A percentile compares a stretch with the other conserved stretches of the same genome.
Evolutionary conservation across 345 rosid species (phyloP).

Genomic region (Camelina laxa): DNA sequence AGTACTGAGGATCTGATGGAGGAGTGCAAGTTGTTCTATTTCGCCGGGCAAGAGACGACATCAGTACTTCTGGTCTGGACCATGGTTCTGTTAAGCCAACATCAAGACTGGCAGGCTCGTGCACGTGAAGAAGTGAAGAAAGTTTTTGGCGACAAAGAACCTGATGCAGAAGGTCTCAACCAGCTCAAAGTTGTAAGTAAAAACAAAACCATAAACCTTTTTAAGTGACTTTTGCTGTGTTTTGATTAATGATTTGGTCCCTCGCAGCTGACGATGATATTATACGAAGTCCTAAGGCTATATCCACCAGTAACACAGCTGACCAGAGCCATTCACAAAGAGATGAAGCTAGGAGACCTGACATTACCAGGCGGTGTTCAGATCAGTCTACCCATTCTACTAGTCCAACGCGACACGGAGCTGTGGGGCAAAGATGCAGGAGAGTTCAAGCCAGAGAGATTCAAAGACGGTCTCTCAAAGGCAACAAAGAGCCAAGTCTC

Average conservation of each 20-base stretch:
- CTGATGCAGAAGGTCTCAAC: constrained; percentile 39
- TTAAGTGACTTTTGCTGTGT: background rate
- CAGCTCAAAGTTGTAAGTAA: constrained; percentile 55
- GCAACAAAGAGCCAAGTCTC: constrained; percentile 58
- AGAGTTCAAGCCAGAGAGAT: constrained; percentile 61
- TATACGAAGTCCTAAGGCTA: constrained; percentile 55
- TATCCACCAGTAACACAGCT: constrained; percentile 43
- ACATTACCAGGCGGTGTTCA: constrained; percentile 45
- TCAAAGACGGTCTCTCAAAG: constrained; percentile 54
- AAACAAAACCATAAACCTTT: background rate
- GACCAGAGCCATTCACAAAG: constrained; percentile 32
- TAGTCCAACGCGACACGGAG: constrained; percentile 51
- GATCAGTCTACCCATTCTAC: constrained; percentile 32
- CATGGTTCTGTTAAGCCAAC: constrained; percentile 49
- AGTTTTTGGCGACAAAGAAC: constrained; percentile 49
- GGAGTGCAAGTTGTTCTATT: constrained; percentile 66
- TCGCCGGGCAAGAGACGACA: constrained; percentile 67
- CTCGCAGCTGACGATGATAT: background rate
- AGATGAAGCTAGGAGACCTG: constrained; percentile 50
- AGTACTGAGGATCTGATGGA: constrained; percentile 55
- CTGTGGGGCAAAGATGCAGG: constrained; percentile 61
- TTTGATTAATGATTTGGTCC: background rate
- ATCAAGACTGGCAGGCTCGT: constrained; percentile 60
- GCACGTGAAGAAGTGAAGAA: constrained; percentile 62
- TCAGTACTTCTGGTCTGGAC: constrained; percentile 61